Conservation (phyloP, 2,329 filamentous ascomycete species). For the Botrytis paeoniae region DNA sequence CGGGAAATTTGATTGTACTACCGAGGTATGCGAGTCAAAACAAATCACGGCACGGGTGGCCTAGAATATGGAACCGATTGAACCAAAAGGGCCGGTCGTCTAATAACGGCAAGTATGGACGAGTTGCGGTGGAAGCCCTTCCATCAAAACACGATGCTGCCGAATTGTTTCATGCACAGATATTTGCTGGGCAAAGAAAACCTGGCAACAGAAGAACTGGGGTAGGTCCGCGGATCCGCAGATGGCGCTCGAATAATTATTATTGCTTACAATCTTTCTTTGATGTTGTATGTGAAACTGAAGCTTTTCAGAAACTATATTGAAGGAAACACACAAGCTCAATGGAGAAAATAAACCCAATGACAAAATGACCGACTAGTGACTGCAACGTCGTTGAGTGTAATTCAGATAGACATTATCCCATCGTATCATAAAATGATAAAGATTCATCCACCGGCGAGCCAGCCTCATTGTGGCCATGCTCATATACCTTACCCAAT, state of each 20-base stretch:
- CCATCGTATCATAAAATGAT: conserved; percentile 14
- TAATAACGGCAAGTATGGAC: conserved; percentile 3
- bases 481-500: conserved; percentile 7
- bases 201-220: background rate
- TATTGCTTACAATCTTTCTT: background rate
- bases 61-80: conserved; percentile 13
- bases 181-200: conserved; percentile 6
- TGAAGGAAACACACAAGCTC: background rate
- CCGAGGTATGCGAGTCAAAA: conserved; percentile 2
- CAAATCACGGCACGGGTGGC: conserved; percentile 11
- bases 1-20: conserved; percentile 20
- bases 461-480: conserved; percentile 16
- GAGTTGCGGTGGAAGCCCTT: conserved; percentile 3
- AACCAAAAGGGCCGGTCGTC: conserved; percentile 7
- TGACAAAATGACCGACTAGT: background rate
- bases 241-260: background rate
- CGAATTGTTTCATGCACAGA: background rate
- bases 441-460: conserved; percentile 9
- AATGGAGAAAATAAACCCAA: background rate
- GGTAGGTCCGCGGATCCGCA: conserved; percentile 8
- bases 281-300: background rate
- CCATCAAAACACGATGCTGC: background rate
- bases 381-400: conserved; percentile 11
- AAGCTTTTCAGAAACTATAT: conserved; percentile 3
- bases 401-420: background rate